These are phyloP conservation scores for Calonectria honghensis DNA, from an alignment of 2,329 filamentous ascomycete species.

Conservation along the genomic window DNA sequence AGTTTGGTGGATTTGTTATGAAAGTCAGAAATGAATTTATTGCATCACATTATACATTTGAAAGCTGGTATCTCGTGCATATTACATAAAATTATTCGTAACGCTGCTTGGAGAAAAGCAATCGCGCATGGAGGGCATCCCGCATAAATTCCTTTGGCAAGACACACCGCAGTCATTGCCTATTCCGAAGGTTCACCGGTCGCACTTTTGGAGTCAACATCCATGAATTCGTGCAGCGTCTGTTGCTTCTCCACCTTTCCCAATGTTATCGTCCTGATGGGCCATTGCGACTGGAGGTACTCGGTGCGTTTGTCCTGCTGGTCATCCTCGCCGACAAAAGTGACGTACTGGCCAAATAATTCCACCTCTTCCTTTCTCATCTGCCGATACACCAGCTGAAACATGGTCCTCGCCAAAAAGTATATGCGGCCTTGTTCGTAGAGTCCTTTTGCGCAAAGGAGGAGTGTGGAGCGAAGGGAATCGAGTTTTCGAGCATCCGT, in stretches of 20 bases:
- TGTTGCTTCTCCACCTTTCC: background rate
- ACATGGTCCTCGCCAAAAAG: conserved; percentile 11
- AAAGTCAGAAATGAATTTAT: background rate
- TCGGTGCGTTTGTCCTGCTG: background rate
- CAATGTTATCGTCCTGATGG: background rate
- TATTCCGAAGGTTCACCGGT: background rate
- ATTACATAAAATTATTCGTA: background rate
- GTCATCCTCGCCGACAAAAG: background rate
- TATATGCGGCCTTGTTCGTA: conserved; percentile 16
- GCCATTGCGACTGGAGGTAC: conserved; percentile 7
- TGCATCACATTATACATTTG: background rate
- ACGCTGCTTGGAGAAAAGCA: background rate
- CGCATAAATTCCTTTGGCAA: background rate
- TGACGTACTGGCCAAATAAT: background rate
- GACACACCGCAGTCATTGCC: background rate
- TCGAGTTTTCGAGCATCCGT: background rate
- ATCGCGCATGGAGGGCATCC: background rate
- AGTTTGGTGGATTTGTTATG: background rate
- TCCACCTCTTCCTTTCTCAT: background rate
- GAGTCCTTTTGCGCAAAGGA: background rate
- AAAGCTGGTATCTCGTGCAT: background rate
- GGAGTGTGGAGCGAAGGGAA: background rate
- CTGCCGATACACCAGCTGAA: background rate
- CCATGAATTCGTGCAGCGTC: background rate
- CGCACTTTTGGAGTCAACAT: background rate